Evolutionary conservation across 208 protist genomes (phyloP).

Genomic region (Strigomonas culicis): DNA sequence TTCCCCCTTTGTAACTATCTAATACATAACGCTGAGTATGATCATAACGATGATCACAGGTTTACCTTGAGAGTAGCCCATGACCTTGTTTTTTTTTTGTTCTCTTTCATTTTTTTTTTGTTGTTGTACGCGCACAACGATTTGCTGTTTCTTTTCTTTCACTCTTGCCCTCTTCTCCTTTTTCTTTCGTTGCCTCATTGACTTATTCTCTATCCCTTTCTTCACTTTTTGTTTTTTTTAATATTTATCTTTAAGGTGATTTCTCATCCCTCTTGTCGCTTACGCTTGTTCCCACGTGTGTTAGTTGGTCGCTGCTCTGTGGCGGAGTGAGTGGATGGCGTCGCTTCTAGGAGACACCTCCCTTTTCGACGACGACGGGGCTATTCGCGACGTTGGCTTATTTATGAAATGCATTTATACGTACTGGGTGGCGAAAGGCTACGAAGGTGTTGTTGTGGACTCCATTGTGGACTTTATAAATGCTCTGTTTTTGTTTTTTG

Average conservation of each 20-base stretch:
- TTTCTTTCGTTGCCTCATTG: background rate
- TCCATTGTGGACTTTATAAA: slow-evolving; percentile 71
- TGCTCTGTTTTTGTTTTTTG: slow-evolving; percentile 42
- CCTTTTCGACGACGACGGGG: slow-evolving; percentile 40
- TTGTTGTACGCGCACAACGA: background rate
- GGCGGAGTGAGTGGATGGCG: too few species aligned
- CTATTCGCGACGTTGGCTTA: slow-evolving; percentile 56
- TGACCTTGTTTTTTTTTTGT: slow-evolving; percentile 10
- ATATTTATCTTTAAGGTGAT: too few species aligned
- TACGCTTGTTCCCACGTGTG: too few species aligned
- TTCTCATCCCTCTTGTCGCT: too few species aligned
- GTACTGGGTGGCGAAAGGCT: slow-evolving; percentile 77
- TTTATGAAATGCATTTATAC: slow-evolving; percentile 66
- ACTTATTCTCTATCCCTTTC: background rate
- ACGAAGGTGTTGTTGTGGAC: slow-evolving; percentile 46
- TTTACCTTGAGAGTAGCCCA: background rate
- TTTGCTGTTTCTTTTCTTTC: background rate
- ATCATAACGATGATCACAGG: background rate
- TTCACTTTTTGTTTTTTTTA: background rate
- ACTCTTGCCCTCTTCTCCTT: slow-evolving; percentile 5
- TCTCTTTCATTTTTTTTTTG: slow-evolving; percentile 6
- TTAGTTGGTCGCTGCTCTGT: too few species aligned
- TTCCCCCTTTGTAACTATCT: too few species aligned
- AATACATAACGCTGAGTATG: background rate
- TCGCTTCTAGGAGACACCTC: slow-evolving; percentile 29